A percentile compares a stretch with the other conserved stretches of the same genome.
These are phyloP conservation scores for Rubroshorea leprosula DNA, from an alignment of 345 rosid species.

Conservation along the genomic window DNA sequence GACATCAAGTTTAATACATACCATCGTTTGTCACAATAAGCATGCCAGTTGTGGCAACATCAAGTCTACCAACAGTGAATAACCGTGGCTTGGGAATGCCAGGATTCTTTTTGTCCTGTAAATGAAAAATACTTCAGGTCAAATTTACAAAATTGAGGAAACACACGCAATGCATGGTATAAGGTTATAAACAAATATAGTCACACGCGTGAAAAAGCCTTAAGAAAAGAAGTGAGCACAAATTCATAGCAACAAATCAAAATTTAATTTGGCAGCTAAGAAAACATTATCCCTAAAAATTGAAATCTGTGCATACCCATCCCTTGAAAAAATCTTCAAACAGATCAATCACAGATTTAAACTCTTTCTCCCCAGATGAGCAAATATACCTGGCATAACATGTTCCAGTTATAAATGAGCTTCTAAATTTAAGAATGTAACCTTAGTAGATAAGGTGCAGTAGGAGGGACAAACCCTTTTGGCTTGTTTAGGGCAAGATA, in stretches of 20 bases:
- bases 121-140: conserved; percentile 7
- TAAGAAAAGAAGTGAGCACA: neutral
- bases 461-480: conserved; percentile 61
- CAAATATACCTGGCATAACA: conserved; percentile 70
- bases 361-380: conserved; percentile 82
- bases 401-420: neutral
- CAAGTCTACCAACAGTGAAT: conserved; percentile 95
- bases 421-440: conserved; percentile 9
- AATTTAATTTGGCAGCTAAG: neutral
- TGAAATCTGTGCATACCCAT: conserved; percentile 49
- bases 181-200: neutral
- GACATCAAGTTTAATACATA: conserved; percentile 11
- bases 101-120: conserved; percentile 60
- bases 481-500: conserved; percentile 95
- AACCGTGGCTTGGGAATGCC: conserved; percentile 79
- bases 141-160: conserved; percentile 8
- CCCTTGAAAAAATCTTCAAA: conserved; percentile 62
- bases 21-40: conserved; percentile 91
- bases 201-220: neutral
- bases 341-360: conserved; percentile 55
- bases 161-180: neutral
- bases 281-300: neutral
- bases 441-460: neutral
- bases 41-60: conserved; percentile 89
- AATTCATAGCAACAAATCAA: neutral